These are phyloP conservation scores for Hemileccinum impolitum DNA, from an alignment of 768 basidiomycete species.

Conservation along the genomic window DNA sequence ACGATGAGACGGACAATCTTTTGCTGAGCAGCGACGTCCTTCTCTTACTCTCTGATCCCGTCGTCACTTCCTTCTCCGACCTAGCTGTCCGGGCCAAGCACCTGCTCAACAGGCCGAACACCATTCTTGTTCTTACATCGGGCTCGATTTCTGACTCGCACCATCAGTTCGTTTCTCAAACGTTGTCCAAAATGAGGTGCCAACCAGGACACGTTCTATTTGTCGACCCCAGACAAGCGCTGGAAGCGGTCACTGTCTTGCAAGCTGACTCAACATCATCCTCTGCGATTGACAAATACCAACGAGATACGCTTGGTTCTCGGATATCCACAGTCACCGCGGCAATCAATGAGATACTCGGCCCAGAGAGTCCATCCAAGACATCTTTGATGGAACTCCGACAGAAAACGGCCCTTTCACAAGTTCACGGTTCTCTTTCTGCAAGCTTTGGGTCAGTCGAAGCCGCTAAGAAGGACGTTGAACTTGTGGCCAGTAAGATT, in stretches of 20 bases:
- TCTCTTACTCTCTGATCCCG: conserved; percentile 61
- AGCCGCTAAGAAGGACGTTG: conserved; percentile 30
- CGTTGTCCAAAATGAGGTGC: conserved; percentile 22
- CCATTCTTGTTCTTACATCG: conserved; percentile 43
- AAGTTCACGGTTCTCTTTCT: conserved; percentile 39
- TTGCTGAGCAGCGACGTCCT: conserved; percentile 52
- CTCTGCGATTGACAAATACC: conserved; percentile 58
- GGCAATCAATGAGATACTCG: conserved; percentile 31
- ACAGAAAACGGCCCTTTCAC: conserved; percentile 36
- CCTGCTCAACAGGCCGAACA: conserved; percentile 37
- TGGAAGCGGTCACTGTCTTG: conserved; percentile 49
- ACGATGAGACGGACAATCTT: conserved; percentile 16
- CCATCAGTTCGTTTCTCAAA: conserved; percentile 17
- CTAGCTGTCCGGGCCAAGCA: conserved; percentile 27
- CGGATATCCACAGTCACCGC: conserved; percentile 48
- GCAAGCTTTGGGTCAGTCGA: conserved; percentile 35
- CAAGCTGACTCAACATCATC: conserved; percentile 44
- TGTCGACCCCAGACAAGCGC: conserved; percentile 58
- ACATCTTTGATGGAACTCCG: conserved; percentile 27
- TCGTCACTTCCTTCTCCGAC: conserved; percentile 45
- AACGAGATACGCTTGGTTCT: conserved; percentile 58
- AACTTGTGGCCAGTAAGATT: conserved; percentile 34
- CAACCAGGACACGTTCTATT: conserved; percentile 37
- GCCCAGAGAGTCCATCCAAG: not conserved
- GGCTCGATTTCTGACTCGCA: conserved; percentile 19